Base-by-base conservation (phyloP, 805 yeast species). In the Wickerhamomyces bovis region DNA sequence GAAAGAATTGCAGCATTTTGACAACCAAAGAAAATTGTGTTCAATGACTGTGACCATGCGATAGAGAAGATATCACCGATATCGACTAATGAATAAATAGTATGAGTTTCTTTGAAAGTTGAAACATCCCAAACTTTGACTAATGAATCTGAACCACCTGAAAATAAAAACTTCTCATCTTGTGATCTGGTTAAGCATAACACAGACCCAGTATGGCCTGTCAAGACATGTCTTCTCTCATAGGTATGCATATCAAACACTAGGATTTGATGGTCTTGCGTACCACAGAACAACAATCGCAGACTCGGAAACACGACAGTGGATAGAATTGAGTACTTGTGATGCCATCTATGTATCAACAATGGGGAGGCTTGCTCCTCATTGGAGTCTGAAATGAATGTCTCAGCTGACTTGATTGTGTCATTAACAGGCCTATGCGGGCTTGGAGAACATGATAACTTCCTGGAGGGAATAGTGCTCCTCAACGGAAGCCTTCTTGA, bases 1-100 rank as follows among this genome's bases (percentile, higher is more conserved):
- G 86, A 92, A 38, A 87, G 76, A 16, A 92, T 76, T 1, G 90
- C 77, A 4, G 98, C 97, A 61, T 90, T 92, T 63, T 94, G 98
- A 12, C 96, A 83, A 5, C 99, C 99, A 56, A 88, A 77, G 51
- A 82, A 87, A 4, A 92, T 70, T 0, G 87, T 78, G 41, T 80
- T 73, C 11, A 77, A 62, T 2, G 67, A 53, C 18, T 78, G 76
- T 15, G 83, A 73, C 80, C 94, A 88, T 8, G 81, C 77, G 30
- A 92, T 67, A 9, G 96, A 83, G 61, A 92, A 92, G 16, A 92
- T 85, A 64, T 92, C 99, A 43, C 99, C 99, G 44, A 92, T 84
- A 67, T 92, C 99, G 31, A 85, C 75, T 11, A 85, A 64, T 1
- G 96, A 84, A 63, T 92, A 92, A 8, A 90, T 78, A 0, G 95